Conservation (phyloP, 768 basidiomycete species). For the Podaxis sp. region DNA sequence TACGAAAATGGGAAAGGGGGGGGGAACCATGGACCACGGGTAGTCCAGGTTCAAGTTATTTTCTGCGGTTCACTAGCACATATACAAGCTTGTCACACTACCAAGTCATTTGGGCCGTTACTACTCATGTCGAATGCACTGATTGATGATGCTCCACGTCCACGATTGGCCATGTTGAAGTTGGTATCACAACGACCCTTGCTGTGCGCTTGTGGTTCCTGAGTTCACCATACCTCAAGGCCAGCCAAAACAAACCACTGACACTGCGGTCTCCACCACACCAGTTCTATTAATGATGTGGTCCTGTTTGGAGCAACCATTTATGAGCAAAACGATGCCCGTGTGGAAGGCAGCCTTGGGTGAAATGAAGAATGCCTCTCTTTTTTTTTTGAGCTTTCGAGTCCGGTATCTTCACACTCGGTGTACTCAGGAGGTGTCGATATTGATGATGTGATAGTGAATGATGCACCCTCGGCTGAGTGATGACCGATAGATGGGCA, state of each 20-base stretch:
- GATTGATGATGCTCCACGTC: constrained; percentile 7
- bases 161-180: not conserved
- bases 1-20: not conserved
- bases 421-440: not conserved
- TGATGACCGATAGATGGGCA: constrained; percentile 2
- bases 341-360: not conserved
- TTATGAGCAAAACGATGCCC: not conserved
- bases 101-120: not conserved
- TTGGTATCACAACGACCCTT: constrained; percentile 8
- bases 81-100: not conserved
- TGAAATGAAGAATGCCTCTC: not conserved
- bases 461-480: not conserved
- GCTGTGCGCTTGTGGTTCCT: not conserved
- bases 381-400: not conserved
- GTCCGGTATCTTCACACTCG: not conserved
- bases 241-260: not conserved
- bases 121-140: not conserved
- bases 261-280: not conserved
- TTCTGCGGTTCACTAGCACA: not conserved
- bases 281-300: not conserved
- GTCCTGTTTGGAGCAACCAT: not conserved
- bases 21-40: not conserved
- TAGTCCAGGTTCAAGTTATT: not conserved
- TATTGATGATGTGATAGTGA: not conserved
- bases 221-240: not conserved